Conservation (phyloP, 306 rosid genomes). For the Fragaria nilgerrensis region DNA sequence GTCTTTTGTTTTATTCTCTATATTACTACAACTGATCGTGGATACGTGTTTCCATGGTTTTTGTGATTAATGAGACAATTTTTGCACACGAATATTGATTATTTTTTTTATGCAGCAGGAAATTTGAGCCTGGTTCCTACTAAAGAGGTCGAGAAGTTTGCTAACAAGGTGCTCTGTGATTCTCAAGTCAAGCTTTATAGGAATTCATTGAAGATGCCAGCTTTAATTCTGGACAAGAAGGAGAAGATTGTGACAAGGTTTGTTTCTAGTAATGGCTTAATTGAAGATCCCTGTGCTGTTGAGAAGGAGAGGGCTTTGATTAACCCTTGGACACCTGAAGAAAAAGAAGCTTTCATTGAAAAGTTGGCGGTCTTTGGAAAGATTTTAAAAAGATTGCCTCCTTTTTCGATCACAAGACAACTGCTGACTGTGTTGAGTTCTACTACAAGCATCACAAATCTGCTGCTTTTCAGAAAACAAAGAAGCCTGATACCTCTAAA, state of each 20-base stretch:
- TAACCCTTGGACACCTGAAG: conserved; percentile 86
- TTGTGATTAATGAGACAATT: neutral
- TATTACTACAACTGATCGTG: neutral
- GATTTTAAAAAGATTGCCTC: conserved; percentile 80
- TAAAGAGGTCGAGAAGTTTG: conserved; percentile 46
- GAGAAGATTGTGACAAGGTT: conserved; percentile 67
- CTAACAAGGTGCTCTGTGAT: conserved; percentile 67
- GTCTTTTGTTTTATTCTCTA: neutral
- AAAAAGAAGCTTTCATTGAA: conserved; percentile 62
- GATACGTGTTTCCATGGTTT: neutral
- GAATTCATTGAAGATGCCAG: conserved; percentile 79
- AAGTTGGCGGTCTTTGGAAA: conserved; percentile 60
- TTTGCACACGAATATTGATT: neutral
- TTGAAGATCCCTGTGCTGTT: conserved; percentile 81
- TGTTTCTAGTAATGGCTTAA: conserved; percentile 69
- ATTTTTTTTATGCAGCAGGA: conserved; percentile 45
- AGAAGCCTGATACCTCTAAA: conserved; percentile 51
- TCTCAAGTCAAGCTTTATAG: conserved; percentile 54
- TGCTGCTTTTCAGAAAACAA: conserved; percentile 64
- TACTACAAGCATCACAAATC: conserved; percentile 93
- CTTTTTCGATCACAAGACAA: conserved; percentile 83
- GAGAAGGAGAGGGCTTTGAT: conserved; percentile 79
- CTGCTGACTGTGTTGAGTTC: conserved; percentile 92
- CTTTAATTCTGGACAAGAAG: conserved; percentile 69
- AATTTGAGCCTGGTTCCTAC: conserved; percentile 57